These are phyloP conservation scores for Hyaloscypha variabilis DNA, from an alignment of 495 filamentous ascomycete genomes.

Conservation along the genomic window DNA sequence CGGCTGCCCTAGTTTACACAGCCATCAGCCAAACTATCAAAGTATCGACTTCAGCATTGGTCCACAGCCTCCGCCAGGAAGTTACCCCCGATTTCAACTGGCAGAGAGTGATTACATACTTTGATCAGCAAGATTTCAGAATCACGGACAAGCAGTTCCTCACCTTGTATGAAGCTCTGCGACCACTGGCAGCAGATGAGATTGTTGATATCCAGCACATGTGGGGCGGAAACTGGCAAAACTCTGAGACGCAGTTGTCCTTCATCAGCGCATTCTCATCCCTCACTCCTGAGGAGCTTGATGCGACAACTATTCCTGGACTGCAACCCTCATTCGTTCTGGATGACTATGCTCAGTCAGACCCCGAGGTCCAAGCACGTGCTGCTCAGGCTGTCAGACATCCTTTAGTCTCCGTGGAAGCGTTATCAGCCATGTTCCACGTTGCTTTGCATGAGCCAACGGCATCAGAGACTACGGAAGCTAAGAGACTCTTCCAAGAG, in stretches of 20 bases:
- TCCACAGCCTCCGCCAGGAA: conserved; percentile 53
- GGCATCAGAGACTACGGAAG: conserved; percentile 66
- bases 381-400: conserved; percentile 78
- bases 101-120: conserved; percentile 76
- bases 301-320: conserved; percentile 79
- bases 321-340: conserved; percentile 76
- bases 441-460: conserved; percentile 68
- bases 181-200: conserved; percentile 62
- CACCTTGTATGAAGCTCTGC: conserved; percentile 73
- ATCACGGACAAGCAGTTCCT: conserved; percentile 80
- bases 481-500: conserved; percentile 66
- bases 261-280: conserved; percentile 83
- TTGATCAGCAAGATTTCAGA: conserved; percentile 78
- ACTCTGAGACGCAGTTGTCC: conserved; percentile 83
- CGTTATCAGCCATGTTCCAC: conserved; percentile 79
- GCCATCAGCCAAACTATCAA: conserved; percentile 71
- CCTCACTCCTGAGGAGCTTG: conserved; percentile 69
- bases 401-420: conserved; percentile 85
- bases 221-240: conserved; percentile 90
- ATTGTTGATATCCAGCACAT: conserved; percentile 76
- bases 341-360: conserved; percentile 74
- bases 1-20: conserved; percentile 75
- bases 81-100: conserved; percentile 69
- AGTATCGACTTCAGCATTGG: conserved; percentile 74
- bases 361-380: conserved; percentile 67